These are phyloP conservation scores for Herpetomonas muscarum DNA, from an alignment of 208 protist species.

Conservation along the genomic window DNA sequence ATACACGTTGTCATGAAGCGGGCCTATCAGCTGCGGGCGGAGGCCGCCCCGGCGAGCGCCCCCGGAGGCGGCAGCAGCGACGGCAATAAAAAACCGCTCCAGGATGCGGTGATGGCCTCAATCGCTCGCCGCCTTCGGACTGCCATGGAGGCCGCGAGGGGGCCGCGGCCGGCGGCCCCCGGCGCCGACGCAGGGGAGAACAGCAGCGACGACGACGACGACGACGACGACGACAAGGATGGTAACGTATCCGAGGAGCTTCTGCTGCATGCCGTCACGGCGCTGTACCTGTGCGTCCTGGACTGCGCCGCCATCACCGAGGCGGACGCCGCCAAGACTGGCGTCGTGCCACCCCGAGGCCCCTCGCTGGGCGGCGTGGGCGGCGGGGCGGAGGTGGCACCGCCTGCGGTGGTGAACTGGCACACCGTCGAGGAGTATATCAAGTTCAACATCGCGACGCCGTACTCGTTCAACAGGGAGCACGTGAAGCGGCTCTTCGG, in stretches of 20 bases:
- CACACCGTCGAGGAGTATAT: slow-evolving; percentile 38
- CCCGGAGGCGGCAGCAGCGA: neutral
- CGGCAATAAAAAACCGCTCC: neutral
- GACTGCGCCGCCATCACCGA: slow-evolving; percentile 38
- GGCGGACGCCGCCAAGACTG: slow-evolving; percentile 12
- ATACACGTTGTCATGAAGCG: slow-evolving; percentile 43
- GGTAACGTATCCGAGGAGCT: slow-evolving; percentile 18
- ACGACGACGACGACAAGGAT: slow-evolving; percentile 14
- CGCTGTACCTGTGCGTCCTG: slow-evolving; percentile 52
- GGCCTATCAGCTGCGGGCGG: slow-evolving; percentile 9
- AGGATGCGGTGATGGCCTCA: no score
- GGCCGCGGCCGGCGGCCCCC: neutral
- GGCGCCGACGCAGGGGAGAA: neutral
- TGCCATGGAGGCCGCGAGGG: neutral
- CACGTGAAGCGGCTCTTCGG: slow-evolving; percentile 28
- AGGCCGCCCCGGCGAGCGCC: neutral
- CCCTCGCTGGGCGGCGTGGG: neutral
- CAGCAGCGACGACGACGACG: slow-evolving; percentile 4
- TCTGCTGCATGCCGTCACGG: slow-evolving; percentile 58
- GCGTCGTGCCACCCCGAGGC: neutral
- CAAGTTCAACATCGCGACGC: slow-evolving; percentile 12
- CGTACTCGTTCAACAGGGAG: slow-evolving; percentile 23
- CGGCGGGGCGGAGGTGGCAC: neutral
- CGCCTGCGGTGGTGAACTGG: slow-evolving; percentile 19
- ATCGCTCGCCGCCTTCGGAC: neutral